Evolutionary conservation across 441 rosid genomes (phyloP), one percentile per base, ranked within the genome.

Genomic region (Capsella rubella): DNA sequence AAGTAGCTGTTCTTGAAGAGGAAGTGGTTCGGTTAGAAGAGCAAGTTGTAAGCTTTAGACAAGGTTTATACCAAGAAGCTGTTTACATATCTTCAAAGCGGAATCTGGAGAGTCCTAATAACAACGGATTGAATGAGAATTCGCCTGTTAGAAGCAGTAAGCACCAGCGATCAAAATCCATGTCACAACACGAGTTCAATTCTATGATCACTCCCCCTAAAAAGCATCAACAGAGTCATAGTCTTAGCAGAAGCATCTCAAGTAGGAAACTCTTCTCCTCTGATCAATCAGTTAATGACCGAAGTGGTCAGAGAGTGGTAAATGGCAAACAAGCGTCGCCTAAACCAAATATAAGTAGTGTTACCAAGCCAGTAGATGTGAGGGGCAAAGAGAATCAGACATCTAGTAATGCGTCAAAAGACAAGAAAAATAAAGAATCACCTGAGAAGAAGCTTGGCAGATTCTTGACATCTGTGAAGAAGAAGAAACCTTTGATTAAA

Each of bases 11-110:
- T 50, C 78, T 93, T 77, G 98, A 93, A 78, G 98, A 93, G 76
- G 98, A 93, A 77, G 92, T 93, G 5, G 95, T 89, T 71, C 84
- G 98, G 69, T 93, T 93, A 28, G 98, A 93, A 80, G 98, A 93
- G 57, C 89, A 90, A 81, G 90, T 91, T 52, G 96, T 93, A 40
- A 87, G 82, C 78, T 93, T 93, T 61, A 86, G 96, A 75, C 97
- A 87, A 82, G 93, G 92, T 59, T 82, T 93, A 14, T 91, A 91
- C 82, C 89, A 87, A 75, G 96, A 93, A 83, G 95, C 96, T 62
- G 90, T 87, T 35, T 84, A 80, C 83, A 78, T 58, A 55, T 88
- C 97, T 35, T 85, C 90, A 13, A 89, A 85, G 81, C 88, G 85
- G 76, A 89, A 88, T 70, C 67, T 67, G 0, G 95, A 86, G 81